Evolutionary conservation across 2,329 filamentous ascomycete genomes (phyloP).

Genomic region (Diaporthe helianthi): DNA sequence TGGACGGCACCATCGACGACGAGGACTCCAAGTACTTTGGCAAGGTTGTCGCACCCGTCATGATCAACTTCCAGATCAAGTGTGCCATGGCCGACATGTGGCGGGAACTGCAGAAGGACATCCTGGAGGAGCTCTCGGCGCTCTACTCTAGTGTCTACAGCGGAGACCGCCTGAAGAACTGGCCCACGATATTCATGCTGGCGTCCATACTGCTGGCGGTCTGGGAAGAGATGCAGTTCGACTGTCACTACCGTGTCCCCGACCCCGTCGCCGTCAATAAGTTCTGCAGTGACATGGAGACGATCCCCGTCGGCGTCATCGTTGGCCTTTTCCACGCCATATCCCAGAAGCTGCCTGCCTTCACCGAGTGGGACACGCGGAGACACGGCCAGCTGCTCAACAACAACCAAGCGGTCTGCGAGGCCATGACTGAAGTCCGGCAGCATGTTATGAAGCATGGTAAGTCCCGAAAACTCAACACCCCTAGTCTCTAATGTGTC

Average conservation of each 20-base stretch:
- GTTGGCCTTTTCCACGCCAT: slow-evolving; percentile 97
- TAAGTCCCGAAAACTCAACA: slow-evolving; percentile 62
- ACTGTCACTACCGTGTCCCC: slow-evolving; percentile 93
- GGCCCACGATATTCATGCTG: slow-evolving; percentile 98
- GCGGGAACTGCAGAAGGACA: slow-evolving; percentile 96
- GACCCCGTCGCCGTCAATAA: slow-evolving; percentile 86
- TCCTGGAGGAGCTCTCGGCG: slow-evolving; percentile 88
- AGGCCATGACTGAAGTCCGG: slow-evolving; percentile 94
- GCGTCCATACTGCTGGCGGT: slow-evolving; percentile 91
- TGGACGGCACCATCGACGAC: slow-evolving; percentile 85
- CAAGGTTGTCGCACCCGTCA: slow-evolving; percentile 91
- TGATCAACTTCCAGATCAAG: slow-evolving; percentile 99
- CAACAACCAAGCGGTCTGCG: slow-evolving; percentile 90
- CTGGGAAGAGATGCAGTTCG: slow-evolving; percentile 99
- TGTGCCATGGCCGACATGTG: slow-evolving; percentile 97
- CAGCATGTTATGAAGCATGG: slow-evolving; percentile 93
- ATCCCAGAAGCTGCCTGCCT: slow-evolving; percentile 91
- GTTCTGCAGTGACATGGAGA: slow-evolving; percentile 97
- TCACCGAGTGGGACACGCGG: slow-evolving; percentile 91
- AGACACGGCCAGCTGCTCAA: slow-evolving; percentile 91
- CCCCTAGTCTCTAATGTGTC: background rate
- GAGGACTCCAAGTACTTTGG: slow-evolving; percentile 86
- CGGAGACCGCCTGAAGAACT: slow-evolving; percentile 96
- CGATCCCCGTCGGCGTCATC: slow-evolving; percentile 92
- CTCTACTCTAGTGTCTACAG: slow-evolving; percentile 98